Percentiles rank a stretch among this genome's conserved stretches.
phyloP scores from a whole-genome alignment of 2,329 filamentous ascomycete species.

The Nemania abortiva region DNA sequence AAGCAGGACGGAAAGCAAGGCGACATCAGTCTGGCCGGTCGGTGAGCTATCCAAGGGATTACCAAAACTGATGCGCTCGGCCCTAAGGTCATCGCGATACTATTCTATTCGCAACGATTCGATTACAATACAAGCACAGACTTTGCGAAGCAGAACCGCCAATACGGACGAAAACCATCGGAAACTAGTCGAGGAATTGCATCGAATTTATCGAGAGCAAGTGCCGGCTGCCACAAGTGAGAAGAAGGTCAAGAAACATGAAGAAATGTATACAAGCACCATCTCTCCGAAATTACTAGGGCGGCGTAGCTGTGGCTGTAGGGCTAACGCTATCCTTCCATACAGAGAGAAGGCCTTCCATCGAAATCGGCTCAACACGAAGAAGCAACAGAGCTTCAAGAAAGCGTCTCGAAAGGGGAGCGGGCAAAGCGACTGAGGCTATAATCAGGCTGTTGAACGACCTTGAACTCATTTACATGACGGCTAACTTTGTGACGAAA shows the following conservation, averaged over 20 bases:
- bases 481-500: too few relatives aligned
- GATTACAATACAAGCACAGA: conserved; percentile 68
- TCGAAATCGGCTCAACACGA: conserved; percentile 58
- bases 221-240: conserved; percentile 61
- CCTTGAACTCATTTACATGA: neutral
- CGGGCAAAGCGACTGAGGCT: conserved; percentile 36
- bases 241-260: conserved; percentile 63
- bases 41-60: conserved; percentile 60
- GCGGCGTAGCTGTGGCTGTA: neutral
- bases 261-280: conserved; percentile 58
- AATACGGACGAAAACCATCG: conserved; percentile 66
- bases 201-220: conserved; percentile 59
- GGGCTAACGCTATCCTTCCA: conserved; percentile 29
- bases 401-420: conserved; percentile 60
- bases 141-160: conserved; percentile 62
- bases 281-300: neutral
- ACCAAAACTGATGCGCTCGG: conserved; percentile 61
- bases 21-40: conserved; percentile 65
- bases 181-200: conserved; percentile 63
- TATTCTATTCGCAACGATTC: conserved; percentile 65
- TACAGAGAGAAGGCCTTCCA: conserved; percentile 62
- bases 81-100: conserved; percentile 65
- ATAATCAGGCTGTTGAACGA: neutral
- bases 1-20: conserved; percentile 69
- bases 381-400: conserved; percentile 64